phyloP scores from a whole-genome alignment of 2,329 filamentous ascomycete genomes.

The Cadophora sp. region DNA sequence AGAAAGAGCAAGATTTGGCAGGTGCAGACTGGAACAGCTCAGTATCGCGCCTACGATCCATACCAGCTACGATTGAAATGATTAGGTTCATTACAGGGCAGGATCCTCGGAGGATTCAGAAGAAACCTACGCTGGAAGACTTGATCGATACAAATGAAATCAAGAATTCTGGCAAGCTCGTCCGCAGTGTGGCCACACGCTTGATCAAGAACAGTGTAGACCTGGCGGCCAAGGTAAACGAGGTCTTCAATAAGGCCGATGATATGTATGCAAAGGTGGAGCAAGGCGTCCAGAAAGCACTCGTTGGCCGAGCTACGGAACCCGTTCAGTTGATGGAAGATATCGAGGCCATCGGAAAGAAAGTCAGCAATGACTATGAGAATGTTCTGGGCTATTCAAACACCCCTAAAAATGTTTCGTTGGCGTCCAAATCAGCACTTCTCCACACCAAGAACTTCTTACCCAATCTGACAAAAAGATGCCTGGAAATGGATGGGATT shows the following conservation, averaged over 20 bases:
- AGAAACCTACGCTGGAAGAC: conserved; percentile 70
- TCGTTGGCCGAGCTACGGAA: conserved; percentile 66
- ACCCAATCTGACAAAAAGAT: conserved; percentile 62
- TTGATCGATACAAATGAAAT: conserved; percentile 79
- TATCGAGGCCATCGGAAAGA: conserved; percentile 83
- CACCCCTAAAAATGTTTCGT: conserved; percentile 68
- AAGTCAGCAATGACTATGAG: conserved; percentile 86
- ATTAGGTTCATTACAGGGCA: conserved; percentile 67
- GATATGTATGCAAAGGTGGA: conserved; percentile 69
- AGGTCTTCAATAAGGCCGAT: conserved; percentile 67
- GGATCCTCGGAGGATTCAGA: conserved; percentile 51
- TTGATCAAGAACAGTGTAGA: conserved; percentile 64
- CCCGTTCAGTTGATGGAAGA: conserved; percentile 77
- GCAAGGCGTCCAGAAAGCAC: conserved; percentile 60
- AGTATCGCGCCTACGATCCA: conserved; percentile 66
- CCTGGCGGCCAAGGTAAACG: conserved; percentile 64
- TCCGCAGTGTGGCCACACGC: conserved; percentile 63
- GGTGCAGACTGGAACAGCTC: conserved; percentile 72
- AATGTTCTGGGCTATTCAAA: conserved; percentile 73
- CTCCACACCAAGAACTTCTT: conserved; percentile 68
- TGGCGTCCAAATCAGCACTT: conserved; percentile 68
- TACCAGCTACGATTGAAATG: conserved; percentile 71
- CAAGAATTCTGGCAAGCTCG: conserved; percentile 72
- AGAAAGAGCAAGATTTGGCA: conserved; percentile 71
- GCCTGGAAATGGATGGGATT: conserved; percentile 67